A percentile compares a stretch with the other conserved stretches of the same genome.
phyloP scores from a whole-genome alignment of 2,329 filamentous ascomycete genomes.

The Exophiala oligosperma region DNA sequence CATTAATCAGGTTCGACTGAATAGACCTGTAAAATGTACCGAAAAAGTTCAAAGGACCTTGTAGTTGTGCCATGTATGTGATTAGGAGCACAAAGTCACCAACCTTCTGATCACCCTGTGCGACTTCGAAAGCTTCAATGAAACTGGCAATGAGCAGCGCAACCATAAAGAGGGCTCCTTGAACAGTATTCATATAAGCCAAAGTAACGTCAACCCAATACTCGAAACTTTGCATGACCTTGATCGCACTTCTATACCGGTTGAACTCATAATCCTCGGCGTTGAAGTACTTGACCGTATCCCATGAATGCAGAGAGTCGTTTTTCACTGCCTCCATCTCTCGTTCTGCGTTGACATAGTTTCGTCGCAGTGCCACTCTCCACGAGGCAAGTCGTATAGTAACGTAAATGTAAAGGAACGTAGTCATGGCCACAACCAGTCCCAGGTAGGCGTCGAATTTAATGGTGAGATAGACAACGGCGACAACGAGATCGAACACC shows the following conservation, averaged over 20 bases:
- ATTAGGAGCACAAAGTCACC: conserved; percentile 73
- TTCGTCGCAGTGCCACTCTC: conserved; percentile 82
- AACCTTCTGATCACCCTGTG: conserved; percentile 62
- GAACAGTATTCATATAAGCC: conserved; percentile 77
- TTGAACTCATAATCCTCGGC: conserved; percentile 77
- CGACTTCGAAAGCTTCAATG: conserved; percentile 75
- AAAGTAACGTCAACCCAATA: conserved; percentile 74
- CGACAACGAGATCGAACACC: conserved; percentile 84
- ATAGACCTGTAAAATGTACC: conserved; percentile 95
- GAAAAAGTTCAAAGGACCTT: conserved; percentile 81
- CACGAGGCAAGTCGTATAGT: conserved; percentile 96
- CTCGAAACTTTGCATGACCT: conserved; percentile 71
- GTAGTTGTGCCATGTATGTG: conserved; percentile 76
- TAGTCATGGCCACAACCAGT: conserved; percentile 83
- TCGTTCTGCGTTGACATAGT: conserved; percentile 92
- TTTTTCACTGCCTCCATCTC: conserved; percentile 98
- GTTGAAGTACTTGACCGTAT: conserved; percentile 91
- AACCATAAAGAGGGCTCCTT: conserved; percentile 76
- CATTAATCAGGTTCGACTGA: conserved; percentile 95
- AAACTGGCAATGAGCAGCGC: conserved; percentile 72
- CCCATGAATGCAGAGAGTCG: conserved; percentile 98
- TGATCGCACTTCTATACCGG: conserved; percentile 70
- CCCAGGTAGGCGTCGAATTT: conserved; percentile 87
- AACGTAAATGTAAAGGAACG: conserved; percentile 94
- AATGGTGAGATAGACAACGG: conserved; percentile 77